Base-by-base conservation (phyloP, 345 rosid species). In the Physaria fendleri region DNA sequence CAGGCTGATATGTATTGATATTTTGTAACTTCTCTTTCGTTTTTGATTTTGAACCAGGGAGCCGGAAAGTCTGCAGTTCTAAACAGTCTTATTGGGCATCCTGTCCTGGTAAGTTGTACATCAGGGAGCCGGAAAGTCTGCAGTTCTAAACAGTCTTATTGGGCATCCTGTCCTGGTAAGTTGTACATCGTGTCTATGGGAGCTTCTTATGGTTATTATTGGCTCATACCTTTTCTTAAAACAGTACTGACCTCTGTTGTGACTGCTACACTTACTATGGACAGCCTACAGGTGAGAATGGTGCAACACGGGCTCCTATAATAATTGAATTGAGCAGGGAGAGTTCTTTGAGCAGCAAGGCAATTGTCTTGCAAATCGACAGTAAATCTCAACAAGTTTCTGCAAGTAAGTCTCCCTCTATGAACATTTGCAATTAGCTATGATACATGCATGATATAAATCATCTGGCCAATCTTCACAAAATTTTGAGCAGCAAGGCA, bases 91-190 rank as follows among this genome's bases (percentile, higher is more conserved):
- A 80, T 94, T 61, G 99, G 99, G 51, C 97, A 94, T 76, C 96
- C 97, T 46, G 78, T 94, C 45, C 71, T 94, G 83, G 99, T 94
- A 73, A 79, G 92, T 60, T 70, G 22, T 59, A 30, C 54, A 27
- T 43, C 82, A 90, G 99, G 99, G 99, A 74, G 95, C 99, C 59
- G 99, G 99, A 46, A 94, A 94, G 74, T 94, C 99, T 72, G 99
- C 95, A 6, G 79, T 76, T 49, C 71, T 94, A 53, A 94, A 94
- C 71, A 94, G 99, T 84, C 70, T 94, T 11, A 80, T 94, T 61
- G 99, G 99, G 51, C 97, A 94, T 76, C 96, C 97, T 46, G 78
- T 94, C 45, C 71, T 94, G 83, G 99, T 94, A 73, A 79, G 92
- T 60, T 70, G 22, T 59, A 30, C 54, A 27, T 43, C 2, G 2